These are phyloP conservation scores for Leccinum griseonigrum DNA, from an alignment of 1,284 basidiomycete genomes.

Conservation along the genomic window DNA sequence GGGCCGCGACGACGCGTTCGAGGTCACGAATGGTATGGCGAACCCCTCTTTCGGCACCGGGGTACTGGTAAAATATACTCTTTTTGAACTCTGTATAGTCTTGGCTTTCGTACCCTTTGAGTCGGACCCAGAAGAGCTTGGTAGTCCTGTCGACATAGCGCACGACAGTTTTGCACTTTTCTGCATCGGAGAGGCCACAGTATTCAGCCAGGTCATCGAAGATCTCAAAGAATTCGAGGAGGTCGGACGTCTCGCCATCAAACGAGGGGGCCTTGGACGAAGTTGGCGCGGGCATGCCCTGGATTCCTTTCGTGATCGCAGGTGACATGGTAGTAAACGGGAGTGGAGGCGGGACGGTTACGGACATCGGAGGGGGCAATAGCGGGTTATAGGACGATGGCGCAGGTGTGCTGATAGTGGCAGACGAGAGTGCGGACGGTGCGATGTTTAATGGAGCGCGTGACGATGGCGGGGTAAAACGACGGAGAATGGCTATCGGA, in stretches of 20 bases:
- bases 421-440: neutral
- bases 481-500: neutral
- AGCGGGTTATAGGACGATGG: neutral
- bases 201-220: constrained; percentile 5
- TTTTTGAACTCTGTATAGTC: neutral
- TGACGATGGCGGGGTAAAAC: neutral
- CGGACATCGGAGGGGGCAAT: neutral
- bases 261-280: constrained; percentile 7
- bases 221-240: constrained; percentile 7
- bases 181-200: neutral
- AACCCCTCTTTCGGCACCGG: neutral
- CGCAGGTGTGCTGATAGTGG: neutral
- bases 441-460: neutral
- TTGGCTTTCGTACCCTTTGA: neutral
- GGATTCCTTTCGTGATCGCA: neutral
- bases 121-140: neutral
- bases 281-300: constrained; percentile 1
- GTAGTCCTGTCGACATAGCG: constrained; percentile 5
- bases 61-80: neutral
- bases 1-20: neutral
- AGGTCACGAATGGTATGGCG: neutral
- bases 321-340: neutral
- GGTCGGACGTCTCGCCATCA: constrained; percentile 3
- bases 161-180: constrained; percentile 12
- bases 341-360: neutral